Conservation (phyloP, 2,329 filamentous ascomycete genomes). For the Didymella keratinophila region DNA sequence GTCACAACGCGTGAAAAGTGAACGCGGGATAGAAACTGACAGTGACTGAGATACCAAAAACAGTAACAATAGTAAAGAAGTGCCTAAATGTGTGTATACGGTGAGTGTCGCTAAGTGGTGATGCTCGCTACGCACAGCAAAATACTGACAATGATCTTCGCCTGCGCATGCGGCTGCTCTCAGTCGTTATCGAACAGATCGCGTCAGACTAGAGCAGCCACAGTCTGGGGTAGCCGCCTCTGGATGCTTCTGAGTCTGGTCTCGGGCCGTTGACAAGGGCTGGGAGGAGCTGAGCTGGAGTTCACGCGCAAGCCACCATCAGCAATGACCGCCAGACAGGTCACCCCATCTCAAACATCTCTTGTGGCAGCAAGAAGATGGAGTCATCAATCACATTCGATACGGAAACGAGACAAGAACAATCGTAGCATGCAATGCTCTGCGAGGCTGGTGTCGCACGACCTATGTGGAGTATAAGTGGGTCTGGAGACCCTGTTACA, state of each 20-base stretch:
- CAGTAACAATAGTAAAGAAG: too few relatives aligned
- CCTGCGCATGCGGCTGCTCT: background rate
- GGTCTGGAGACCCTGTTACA: background rate
- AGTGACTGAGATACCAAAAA: too few relatives aligned
- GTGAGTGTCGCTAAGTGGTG: background rate
- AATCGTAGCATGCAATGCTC: background rate
- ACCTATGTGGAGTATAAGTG: constrained; percentile 6
- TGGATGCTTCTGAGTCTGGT: background rate
- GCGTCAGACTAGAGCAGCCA: background rate
- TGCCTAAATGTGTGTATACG: too few relatives aligned
- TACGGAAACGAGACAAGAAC: background rate
- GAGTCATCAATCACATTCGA: background rate
- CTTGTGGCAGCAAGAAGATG: background rate
- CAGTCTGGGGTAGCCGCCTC: background rate
- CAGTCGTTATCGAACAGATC: background rate
- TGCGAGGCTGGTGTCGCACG: constrained; percentile 8
- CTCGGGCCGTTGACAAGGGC: background rate
- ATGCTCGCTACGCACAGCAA: background rate
- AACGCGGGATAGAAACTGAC: too few relatives aligned
- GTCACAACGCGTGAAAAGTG: too few relatives aligned
- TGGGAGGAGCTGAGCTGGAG: background rate
- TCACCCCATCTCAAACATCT: background rate
- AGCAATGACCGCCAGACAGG: background rate
- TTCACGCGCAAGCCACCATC: background rate
- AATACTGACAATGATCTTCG: background rate